Base-by-base conservation (phyloP, 768 basidiomycete genomes). In the Xerocomellus intermedius region DNA sequence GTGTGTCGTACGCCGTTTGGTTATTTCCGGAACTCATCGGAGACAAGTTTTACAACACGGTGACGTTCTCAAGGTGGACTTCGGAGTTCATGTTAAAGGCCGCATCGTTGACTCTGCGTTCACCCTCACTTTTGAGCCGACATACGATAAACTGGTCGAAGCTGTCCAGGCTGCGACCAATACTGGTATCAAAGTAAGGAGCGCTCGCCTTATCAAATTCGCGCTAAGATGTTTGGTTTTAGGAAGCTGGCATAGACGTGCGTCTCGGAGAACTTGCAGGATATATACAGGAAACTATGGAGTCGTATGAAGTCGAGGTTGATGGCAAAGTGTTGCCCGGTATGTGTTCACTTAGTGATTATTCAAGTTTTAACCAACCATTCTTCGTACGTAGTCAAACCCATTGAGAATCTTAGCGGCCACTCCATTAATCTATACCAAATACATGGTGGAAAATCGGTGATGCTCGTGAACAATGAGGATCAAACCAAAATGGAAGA, bases 401-500 rank as follows among this genome's bases (percentile, higher is more conserved):
- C 92, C 8, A 98, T 98, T 54, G 82, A 84, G 57, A 98, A 97
- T 67, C 82, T 99, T 5, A 96, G 91, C 46, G 97, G 97, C 1
- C 97, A 99, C 72, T 89, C 89, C 14, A 98, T 98, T 61, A 84
- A 86, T 52, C 83, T 76, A 26, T 95, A 98, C 70, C 86, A 87
- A 59, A 97, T 98, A 56, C 96, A 99, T 67, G 96, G 91, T 16
- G 89, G 89, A 28, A 99, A 99, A 73, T 91, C 90, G 0, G 86
- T 98, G 2, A 79, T 91, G 35, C 82, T 98, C 42, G 91, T 97
- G 42, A 91, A 89, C 69, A 93, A 89, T 53, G 82, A 87, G 32
- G 94, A 97, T 67, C 84, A 87, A 57, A 92, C 89, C 14, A 96
- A 92, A 74, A 99, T 99, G 97, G 97, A 98, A 67, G 97, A 99